phyloP scores from a whole-genome alignment of 2,329 filamentous ascomycete genomes.

The Aspergillus fumigatiaffinis region DNA sequence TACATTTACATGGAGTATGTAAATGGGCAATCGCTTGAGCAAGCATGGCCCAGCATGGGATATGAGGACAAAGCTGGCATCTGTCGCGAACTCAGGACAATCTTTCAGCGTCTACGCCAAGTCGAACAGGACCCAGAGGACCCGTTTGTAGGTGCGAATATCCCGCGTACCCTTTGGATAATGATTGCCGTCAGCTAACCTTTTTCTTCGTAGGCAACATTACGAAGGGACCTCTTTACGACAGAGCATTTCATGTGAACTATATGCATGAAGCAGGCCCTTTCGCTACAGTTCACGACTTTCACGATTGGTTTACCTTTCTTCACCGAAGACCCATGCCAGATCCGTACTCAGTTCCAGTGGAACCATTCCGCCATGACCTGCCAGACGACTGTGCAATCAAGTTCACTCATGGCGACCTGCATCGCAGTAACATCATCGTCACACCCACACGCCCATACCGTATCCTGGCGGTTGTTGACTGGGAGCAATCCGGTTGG shows the following conservation, averaged over 20 bases:
- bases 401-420: slow-evolving; percentile 32
- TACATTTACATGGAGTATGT: slow-evolving; percentile 35
- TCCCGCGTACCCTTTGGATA: background rate
- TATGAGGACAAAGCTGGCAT: slow-evolving; percentile 9
- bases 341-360: background rate
- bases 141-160: slow-evolving; percentile 18
- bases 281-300: slow-evolving; percentile 19
- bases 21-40: slow-evolving; percentile 20
- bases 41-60: slow-evolving; percentile 21
- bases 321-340: slow-evolving; percentile 10
- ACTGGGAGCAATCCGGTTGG: slow-evolving; percentile 31
- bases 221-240: slow-evolving; percentile 8
- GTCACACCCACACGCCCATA: slow-evolving; percentile 18
- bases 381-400: slow-evolving; percentile 26
- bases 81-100: slow-evolving; percentile 15
- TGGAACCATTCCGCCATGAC: slow-evolving; percentile 14
- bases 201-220: slow-evolving; percentile 15
- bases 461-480: slow-evolving; percentile 24
- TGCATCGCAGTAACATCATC: slow-evolving; percentile 31
- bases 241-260: slow-evolving; percentile 19
- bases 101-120: slow-evolving; percentile 14
- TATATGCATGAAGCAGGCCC: slow-evolving; percentile 11
- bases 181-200: background rate
- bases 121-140: slow-evolving; percentile 17
- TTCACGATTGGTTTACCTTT: slow-evolving; percentile 26